These are phyloP conservation scores for Lolium rigidum DNA, from an alignment of 176 grass and related monocot species.

Conservation along the genomic window DNA sequence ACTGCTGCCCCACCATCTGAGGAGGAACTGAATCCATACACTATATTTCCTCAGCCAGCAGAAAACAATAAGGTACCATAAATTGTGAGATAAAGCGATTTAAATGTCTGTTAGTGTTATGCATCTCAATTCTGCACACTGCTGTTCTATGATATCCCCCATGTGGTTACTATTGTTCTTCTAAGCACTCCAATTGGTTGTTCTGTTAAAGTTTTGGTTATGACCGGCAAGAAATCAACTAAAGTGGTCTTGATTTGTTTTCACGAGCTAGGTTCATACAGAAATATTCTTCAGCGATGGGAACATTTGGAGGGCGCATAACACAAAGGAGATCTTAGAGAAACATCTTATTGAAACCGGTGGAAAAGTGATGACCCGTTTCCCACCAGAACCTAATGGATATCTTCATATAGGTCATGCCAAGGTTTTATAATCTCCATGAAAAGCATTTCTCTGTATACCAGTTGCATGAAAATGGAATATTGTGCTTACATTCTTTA, in stretches of 20 bases:
- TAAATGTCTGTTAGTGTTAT: not conserved
- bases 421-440: constrained; percentile 65
- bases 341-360: constrained; percentile 90
- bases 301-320: constrained; percentile 92
- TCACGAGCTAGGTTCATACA: constrained; percentile 76
- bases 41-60: constrained; percentile 63
- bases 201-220: constrained; percentile 21
- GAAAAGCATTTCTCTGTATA: constrained; percentile 16
- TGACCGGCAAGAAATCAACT: constrained; percentile 22
- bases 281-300: constrained; percentile 94
- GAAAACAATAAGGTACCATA: constrained; percentile 65
- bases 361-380: constrained; percentile 97
- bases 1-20: constrained; percentile 60
- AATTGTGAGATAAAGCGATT: constrained; percentile 18
- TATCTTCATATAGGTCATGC: constrained; percentile 99
- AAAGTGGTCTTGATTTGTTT: constrained; percentile 18
- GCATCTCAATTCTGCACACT: not conserved
- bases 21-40: constrained; percentile 93
- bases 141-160: constrained; percentile 8
- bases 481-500: constrained; percentile 45
- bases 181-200: not conserved
- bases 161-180: not conserved
- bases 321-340: constrained; percentile 79
- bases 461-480: constrained; percentile 31
- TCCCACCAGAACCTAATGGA: constrained; percentile 98